Evolutionary conservation across 1,284 basidiomycete species (phyloP), one percentile per base, ranked within the genome.

Genomic region (Microbotryum silenes-acaulis): DNA sequence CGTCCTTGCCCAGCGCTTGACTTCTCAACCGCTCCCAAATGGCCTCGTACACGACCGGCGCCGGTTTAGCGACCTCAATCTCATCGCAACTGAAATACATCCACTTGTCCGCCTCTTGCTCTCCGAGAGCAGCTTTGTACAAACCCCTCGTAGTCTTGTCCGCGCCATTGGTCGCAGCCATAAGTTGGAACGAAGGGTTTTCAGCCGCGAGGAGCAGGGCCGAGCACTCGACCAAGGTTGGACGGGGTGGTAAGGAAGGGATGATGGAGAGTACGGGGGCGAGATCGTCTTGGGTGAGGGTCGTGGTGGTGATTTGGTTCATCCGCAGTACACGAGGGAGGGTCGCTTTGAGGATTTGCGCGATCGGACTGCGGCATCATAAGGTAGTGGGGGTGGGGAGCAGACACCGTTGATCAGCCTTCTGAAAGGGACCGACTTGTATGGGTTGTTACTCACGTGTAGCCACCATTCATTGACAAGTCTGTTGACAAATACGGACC

Each of bases 161-260:
- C 9, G 21, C 59, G 8, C 66, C 66, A 49, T 67, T 67, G 5
- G 66, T 67, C 8, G 59, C 63, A 0, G 61, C 66, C 18, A 65
- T n/a, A 6, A 57, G 52, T 18, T 56, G 49, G 51, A 63, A 63
- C 14, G 37, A 42, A 42, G 37, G 37, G 3, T 45, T 16, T 50
- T 37, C 20, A 4, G 53, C n/a, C 23, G 31, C 33, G 53, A 57
- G 49, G n/a, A 64, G 56, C 9, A 48, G 33, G 1, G n/a, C 14
- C 10, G 56, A 54, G 16, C 54, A 55, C 0, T 18, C 29, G 1
- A 14, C 44, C 23, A 65, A 54, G 1, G 42, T 29, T 1, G 66
- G 57, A 20, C 63, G 53, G 7, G 66, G 46, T 0, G 29, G 20
- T 14, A 67, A 37, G 3, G 12, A 2, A 2, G 59, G 18, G 50